A percentile compares a stretch with the other conserved stretches of the same genome.
Conservation (phyloP, 768 basidiomycete genomes). For the Dioszegia hungarica region DNA sequence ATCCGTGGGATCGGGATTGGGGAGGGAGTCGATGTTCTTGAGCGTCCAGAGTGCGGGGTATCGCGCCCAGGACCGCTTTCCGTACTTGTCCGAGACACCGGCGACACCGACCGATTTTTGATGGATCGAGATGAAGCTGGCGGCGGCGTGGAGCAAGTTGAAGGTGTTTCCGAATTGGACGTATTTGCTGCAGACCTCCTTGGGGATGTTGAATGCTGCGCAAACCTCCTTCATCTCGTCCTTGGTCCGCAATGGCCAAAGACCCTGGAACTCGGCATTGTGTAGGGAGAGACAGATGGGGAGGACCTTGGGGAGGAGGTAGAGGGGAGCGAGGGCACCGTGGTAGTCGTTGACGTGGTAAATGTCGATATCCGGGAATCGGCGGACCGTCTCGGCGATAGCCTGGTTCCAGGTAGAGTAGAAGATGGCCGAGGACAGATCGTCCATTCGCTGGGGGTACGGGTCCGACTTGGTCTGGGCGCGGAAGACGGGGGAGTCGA, state of each 20-base stretch:
- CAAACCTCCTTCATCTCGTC: slow-evolving; percentile 99
- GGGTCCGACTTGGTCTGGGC: slow-evolving; percentile 94
- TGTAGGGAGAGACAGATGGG: slow-evolving; percentile 87
- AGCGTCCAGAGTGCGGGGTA: slow-evolving; percentile 95
- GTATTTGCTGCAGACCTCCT: slow-evolving; percentile 91
- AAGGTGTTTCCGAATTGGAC: slow-evolving; percentile 98
- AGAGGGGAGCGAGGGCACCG: slow-evolving; percentile 83
- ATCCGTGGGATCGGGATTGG: slow-evolving; percentile 88
- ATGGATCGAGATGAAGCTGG: slow-evolving; percentile 84
- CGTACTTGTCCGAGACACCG: slow-evolving; percentile 93
- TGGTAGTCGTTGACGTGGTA: slow-evolving; percentile 95
- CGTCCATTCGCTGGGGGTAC: slow-evolving; percentile 95
- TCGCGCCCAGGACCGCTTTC: slow-evolving; percentile 92
- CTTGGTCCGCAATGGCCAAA: slow-evolving; percentile 90
- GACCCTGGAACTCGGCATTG: slow-evolving; percentile 95
- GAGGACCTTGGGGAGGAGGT: slow-evolving; percentile 83
- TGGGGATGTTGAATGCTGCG: slow-evolving; percentile 94
- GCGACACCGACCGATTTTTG: slow-evolving; percentile 92
- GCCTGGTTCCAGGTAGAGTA: slow-evolving; percentile 99
- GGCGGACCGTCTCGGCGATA: slow-evolving; percentile 83
- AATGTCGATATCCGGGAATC: slow-evolving; percentile 79
- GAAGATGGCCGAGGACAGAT: slow-evolving; percentile 91
- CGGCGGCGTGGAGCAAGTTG: slow-evolving; percentile 87
- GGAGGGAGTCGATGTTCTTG: slow-evolving; percentile 89
- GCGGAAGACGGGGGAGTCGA: slow-evolving; percentile 93